Conservation (phyloP, 2,329 filamentous ascomycete genomes). For the Neocucurbitaria cava region DNA sequence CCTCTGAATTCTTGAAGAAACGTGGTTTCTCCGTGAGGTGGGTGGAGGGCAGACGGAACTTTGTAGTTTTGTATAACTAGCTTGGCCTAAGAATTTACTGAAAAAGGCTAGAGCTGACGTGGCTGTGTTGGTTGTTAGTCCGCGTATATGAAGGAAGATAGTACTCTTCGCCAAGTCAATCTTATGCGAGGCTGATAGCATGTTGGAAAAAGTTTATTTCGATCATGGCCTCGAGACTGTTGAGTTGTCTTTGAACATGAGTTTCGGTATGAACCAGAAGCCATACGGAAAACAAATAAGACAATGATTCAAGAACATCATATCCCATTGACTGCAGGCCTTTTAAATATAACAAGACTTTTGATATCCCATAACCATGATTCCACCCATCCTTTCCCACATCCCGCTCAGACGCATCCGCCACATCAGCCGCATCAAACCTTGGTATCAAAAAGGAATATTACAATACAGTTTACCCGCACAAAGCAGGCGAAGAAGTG, state of each 20-base stretch:
- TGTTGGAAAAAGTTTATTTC: too few species aligned
- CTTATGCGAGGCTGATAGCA: too few species aligned
- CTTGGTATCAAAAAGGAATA: slow-evolving; percentile 33
- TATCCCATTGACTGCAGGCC: slow-evolving; percentile 11
- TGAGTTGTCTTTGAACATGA: too few species aligned
- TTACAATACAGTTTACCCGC: slow-evolving; percentile 35
- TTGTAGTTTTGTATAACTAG: not conserved
- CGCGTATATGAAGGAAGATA: not conserved
- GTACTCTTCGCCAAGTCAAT: too few species aligned
- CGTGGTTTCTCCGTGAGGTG: not conserved
- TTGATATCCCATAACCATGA: slow-evolving; percentile 13
- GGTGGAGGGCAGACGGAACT: not conserved
- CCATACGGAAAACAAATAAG: not conserved
- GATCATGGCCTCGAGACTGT: too few species aligned
- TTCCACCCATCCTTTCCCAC: not conserved
- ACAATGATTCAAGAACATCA: slow-evolving; percentile 1
- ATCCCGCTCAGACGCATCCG: slow-evolving; percentile 5
- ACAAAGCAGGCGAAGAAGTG: slow-evolving; percentile 19
- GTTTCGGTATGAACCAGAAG: too few species aligned
- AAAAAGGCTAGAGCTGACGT: not conserved
- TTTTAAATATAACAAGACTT: slow-evolving; percentile 16
- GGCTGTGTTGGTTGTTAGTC: not conserved
- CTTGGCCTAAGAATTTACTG: not conserved
- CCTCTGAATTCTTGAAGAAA: too few species aligned
- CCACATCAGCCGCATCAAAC: slow-evolving; percentile 9